Percentiles rank a stretch among this genome's conserved stretches.
Conservation (phyloP, 352 stramenopile species). For the Globisporangium radiosum region DNA sequence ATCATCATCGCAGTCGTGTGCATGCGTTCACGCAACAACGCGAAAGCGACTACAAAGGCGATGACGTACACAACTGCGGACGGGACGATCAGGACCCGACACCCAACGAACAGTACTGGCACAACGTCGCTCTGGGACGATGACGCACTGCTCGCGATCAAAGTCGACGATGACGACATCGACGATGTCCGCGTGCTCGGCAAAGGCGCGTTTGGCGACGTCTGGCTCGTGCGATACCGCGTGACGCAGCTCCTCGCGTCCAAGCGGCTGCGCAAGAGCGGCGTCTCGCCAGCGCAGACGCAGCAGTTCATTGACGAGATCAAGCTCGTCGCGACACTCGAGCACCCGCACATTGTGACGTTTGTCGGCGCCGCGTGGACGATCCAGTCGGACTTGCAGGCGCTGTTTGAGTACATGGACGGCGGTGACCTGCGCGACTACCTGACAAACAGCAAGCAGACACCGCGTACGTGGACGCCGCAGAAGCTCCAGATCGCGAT, state of each 20-base stretch:
- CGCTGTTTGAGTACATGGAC: conserved; percentile 17
- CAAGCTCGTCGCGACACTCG: too few relatives aligned
- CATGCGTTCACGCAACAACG: too few relatives aligned
- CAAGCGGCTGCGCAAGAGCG: background rate
- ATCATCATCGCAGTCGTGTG: too few relatives aligned
- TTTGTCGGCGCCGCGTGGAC: conserved; percentile 55
- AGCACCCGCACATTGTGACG: conserved; percentile 22
- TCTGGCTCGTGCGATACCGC: too few relatives aligned
- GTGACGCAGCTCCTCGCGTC: conserved; percentile 3
- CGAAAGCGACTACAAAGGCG: too few relatives aligned
- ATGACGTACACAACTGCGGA: conserved; percentile 5
- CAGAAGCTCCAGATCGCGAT: conserved; percentile 10
- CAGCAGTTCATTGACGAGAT: conserved; percentile 27
- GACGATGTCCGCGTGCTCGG: conserved; percentile 20
- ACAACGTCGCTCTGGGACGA: conserved; percentile 31
- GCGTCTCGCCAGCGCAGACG: conserved; percentile 14
- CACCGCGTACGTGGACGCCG: too few relatives aligned
- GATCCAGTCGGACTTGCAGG: conserved; percentile 36
- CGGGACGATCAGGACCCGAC: conserved; percentile 66
- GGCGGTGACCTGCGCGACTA: too few relatives aligned
- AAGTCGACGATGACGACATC: conserved; percentile 37
- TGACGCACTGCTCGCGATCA: conserved; percentile 30
- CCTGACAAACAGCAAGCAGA: background rate
- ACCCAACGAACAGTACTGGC: too few relatives aligned
- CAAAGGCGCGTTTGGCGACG: background rate